Percentiles rank a stretch among this genome's conserved stretches.
Conservation (phyloP, 352 stramenopile genomes). For the Pythium aquatile region DNA sequence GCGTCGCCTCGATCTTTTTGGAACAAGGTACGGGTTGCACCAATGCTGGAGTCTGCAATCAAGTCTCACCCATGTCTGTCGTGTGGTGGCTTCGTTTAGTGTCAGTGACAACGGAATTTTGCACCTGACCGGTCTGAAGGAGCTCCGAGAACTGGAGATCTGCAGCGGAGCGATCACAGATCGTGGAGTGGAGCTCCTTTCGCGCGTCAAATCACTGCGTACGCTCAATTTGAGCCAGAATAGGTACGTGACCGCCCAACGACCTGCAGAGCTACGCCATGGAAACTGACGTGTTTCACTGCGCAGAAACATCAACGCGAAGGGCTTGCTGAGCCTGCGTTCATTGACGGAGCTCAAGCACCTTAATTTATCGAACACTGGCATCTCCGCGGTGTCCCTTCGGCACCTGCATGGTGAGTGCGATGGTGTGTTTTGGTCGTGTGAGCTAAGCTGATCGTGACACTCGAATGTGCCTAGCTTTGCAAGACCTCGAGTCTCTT, state of each 20-base stretch:
- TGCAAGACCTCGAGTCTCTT: conserved; percentile 29
- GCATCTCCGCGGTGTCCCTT: conserved; percentile 61
- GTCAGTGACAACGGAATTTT: conserved; percentile 71
- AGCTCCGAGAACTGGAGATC: conserved; percentile 61
- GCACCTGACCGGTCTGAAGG: conserved; percentile 49
- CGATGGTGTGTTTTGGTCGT: not conserved
- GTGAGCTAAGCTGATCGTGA: no score
- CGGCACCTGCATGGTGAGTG: conserved; percentile 65
- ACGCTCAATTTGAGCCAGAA: conserved; percentile 86
- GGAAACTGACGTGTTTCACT: not conserved
- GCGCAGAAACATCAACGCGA: conserved; percentile 68
- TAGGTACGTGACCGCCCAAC: conserved; percentile 28
- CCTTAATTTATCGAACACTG: conserved; percentile 79
- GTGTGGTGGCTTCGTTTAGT: conserved; percentile 21
- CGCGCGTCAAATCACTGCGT: conserved; percentile 66
- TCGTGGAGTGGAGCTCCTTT: conserved; percentile 68
- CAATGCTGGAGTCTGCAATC: not conserved
- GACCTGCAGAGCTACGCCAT: not conserved
- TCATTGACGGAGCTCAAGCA: conserved; percentile 55
- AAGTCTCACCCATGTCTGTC: not conserved
- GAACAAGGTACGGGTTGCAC: conserved; percentile 45
- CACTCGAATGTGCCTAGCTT: conserved; percentile 3
- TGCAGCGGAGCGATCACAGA: conserved; percentile 69
- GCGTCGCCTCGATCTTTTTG: conserved; percentile 70
- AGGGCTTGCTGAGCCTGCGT: conserved; percentile 59